These are phyloP conservation scores for Pichia kluyveri DNA, from an alignment of 805 yeast genomes.

Conservation along the genomic window DNA sequence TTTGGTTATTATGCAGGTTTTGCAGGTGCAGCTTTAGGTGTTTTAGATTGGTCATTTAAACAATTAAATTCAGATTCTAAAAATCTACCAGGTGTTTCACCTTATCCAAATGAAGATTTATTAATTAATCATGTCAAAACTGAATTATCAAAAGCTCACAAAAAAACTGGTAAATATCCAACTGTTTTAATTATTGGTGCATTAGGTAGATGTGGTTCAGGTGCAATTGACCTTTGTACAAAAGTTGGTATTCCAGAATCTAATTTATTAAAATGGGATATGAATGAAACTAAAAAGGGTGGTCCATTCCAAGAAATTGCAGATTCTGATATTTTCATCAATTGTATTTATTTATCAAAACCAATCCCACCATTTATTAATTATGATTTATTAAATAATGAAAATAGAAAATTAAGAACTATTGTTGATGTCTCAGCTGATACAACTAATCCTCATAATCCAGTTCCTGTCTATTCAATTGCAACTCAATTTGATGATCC, in stretches of 20 bases:
- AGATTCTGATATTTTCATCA: slow-evolving; percentile 79
- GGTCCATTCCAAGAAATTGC: slow-evolving; percentile 96
- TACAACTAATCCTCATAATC: slow-evolving; percentile 97
- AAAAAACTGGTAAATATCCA: slow-evolving; percentile 60
- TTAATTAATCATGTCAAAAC: slow-evolving; percentile 64
- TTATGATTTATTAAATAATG: slow-evolving; percentile 53
- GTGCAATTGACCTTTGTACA: slow-evolving; percentile 78
- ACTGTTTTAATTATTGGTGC: slow-evolving; percentile 90
- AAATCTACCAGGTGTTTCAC: slow-evolving; percentile 70
- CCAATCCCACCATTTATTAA: slow-evolving; percentile 91
- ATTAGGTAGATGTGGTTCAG: slow-evolving; percentile 96
- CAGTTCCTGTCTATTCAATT: slow-evolving; percentile 84
- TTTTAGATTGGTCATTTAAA: slow-evolving; percentile 90
- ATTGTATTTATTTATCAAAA: slow-evolving; percentile 89
- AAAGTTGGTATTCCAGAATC: slow-evolving; percentile 83
- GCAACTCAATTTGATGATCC: slow-evolving; percentile 91
- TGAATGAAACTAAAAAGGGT: slow-evolving; percentile 91
- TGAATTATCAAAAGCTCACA: slow-evolving; percentile 47
- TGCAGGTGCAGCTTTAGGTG: slow-evolving; percentile 97
- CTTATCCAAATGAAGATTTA: slow-evolving; percentile 72
- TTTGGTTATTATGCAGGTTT: slow-evolving; percentile 99
- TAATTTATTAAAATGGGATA: slow-evolving; percentile 89
- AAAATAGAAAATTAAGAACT: slow-evolving; percentile 72
- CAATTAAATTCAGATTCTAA: slow-evolving; percentile 59
- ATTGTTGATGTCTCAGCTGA: slow-evolving; percentile 98